These are phyloP conservation scores for Wolfiporia cocos DNA, from an alignment of 1,284 basidiomycete species.

Conservation along the genomic window DNA sequence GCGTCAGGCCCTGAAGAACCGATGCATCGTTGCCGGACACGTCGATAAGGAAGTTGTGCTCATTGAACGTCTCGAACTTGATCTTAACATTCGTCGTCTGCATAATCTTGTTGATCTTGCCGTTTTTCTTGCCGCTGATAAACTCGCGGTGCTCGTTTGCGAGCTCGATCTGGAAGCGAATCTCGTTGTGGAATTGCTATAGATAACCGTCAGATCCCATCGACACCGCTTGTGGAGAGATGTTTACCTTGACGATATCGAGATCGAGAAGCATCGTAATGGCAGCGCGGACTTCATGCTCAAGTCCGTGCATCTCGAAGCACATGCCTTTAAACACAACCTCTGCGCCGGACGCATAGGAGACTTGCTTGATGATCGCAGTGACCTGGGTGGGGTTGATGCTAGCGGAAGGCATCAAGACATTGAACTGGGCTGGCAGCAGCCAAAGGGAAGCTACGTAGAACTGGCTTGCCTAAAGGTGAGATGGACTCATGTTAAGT, in stretches of 20 bases:
- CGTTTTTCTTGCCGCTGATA: slow-evolving; percentile 97
- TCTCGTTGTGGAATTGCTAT: slow-evolving; percentile 86
- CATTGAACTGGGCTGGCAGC: slow-evolving; percentile 89
- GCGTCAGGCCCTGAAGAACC: slow-evolving; percentile 82
- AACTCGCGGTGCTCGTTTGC: slow-evolving; percentile 98
- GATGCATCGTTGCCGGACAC: slow-evolving; percentile 79
- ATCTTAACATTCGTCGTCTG: slow-evolving; percentile 95
- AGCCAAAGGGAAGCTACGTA: slow-evolving; percentile 97
- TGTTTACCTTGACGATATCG: slow-evolving; percentile 78
- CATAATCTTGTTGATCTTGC: slow-evolving; percentile 99
- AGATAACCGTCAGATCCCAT: not conserved
- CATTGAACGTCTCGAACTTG: slow-evolving; percentile 99
- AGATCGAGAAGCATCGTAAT: slow-evolving; percentile 86
- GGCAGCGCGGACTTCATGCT: slow-evolving; percentile 86
- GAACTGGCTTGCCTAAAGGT: slow-evolving; percentile 81
- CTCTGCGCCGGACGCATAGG: slow-evolving; percentile 86
- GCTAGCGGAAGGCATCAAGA: slow-evolving; percentile 76
- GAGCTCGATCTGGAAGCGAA: slow-evolving; percentile 97
- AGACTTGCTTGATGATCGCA: slow-evolving; percentile 82
- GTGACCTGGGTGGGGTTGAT: slow-evolving; percentile 85
- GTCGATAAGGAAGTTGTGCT: slow-evolving; percentile 98
- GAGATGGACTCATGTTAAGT: slow-evolving; percentile 4
- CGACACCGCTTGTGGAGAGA: not conserved
- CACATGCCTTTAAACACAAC: slow-evolving; percentile 97
- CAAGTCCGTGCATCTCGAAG: slow-evolving; percentile 96